Evolutionary conservation across 129 eudicot genomes (phyloP).

Genomic region (Flaveria ramosissima): DNA sequence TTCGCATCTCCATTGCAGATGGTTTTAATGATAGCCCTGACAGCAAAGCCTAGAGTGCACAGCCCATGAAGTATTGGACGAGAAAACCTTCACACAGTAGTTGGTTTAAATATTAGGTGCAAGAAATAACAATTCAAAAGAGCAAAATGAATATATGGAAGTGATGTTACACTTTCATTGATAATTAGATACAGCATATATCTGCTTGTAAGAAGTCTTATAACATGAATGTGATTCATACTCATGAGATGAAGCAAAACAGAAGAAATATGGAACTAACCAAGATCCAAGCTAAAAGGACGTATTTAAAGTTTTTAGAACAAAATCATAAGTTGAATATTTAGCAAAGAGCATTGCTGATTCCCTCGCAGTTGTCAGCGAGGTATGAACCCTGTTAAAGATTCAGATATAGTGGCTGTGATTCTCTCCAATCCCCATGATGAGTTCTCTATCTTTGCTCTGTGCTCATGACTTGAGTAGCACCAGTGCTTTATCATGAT

Average conservation of each 20-base stretch:
- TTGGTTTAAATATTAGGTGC: background rate
- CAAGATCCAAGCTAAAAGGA: background rate
- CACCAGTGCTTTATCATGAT: background rate
- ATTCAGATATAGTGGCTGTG: background rate
- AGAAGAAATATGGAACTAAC: background rate
- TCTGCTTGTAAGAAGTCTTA: background rate
- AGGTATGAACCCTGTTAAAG: background rate
- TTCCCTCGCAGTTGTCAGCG: background rate
- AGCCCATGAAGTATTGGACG: slow-evolving; percentile 97
- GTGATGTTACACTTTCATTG: background rate
- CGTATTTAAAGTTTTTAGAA: background rate
- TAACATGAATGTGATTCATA: background rate
- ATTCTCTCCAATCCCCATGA: background rate
- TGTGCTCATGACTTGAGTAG: background rate
- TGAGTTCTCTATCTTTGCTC: too few relatives aligned
- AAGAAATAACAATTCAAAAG: slow-evolving; percentile 15
- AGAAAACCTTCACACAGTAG: slow-evolving; percentile 53
- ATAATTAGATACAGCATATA: background rate
- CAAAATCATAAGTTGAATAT: background rate
- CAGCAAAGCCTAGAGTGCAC: slow-evolving; percentile 93
- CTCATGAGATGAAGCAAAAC: background rate
- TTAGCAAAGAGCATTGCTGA: background rate
- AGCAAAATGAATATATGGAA: background rate
- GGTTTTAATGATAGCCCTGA: slow-evolving; percentile 72
- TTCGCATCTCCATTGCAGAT: slow-evolving; percentile 78